Evolutionary conservation across 768 basidiomycete species (phyloP), one percentile per base, ranked within the genome.

Genomic region (Trametes gibbosa): DNA sequence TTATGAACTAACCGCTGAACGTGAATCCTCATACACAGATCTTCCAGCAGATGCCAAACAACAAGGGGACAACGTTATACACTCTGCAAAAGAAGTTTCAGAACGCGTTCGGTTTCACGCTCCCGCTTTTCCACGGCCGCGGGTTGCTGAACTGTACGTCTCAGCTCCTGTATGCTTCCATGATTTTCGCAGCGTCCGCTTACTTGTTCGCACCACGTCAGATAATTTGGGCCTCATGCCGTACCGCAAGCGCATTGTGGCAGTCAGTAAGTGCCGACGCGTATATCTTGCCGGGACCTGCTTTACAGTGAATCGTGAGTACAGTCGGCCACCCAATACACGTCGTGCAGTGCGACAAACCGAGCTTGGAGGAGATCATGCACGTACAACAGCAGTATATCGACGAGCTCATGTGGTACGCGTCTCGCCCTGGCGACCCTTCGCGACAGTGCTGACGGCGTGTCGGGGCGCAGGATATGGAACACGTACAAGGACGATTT

Each of bases 171-270:
- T 21, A 6, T 5, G 13, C 17, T 39, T 23, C 5, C 34, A 9
- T 23, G 5, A 3, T 51, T 23, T 35, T 21, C 10, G 24, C 46
- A 5, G 12, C 29, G 12, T 25, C 10, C 19, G 29, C 23, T 14
- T 9, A 16, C 23, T 19, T 23, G 21, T 27, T n/a, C n/a, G n/a
- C n/a, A 1, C 14, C 50, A 1, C 17, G 12, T 14, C 23, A 96
- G 95, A 99, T 75, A 98, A 94, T 66, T 77, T 96, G 62, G 97
- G 97, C 1, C 73, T 99, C 58, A 89, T 99, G 86, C 97, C 97
- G 1, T 98, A 96, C 72, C 87, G 97, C 35, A 85, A 92, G 67
- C 88, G 87, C 40, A 98, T 99, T 59, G 90, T 98, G n/a, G 89
- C 92, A 59, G 97, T 98, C 65, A 86, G 95, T 95, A 69, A 83